These are phyloP conservation scores for Coemansia sp. DNA, from an alignment of 192 early-diverging fungal species.

Conservation along the genomic window DNA sequence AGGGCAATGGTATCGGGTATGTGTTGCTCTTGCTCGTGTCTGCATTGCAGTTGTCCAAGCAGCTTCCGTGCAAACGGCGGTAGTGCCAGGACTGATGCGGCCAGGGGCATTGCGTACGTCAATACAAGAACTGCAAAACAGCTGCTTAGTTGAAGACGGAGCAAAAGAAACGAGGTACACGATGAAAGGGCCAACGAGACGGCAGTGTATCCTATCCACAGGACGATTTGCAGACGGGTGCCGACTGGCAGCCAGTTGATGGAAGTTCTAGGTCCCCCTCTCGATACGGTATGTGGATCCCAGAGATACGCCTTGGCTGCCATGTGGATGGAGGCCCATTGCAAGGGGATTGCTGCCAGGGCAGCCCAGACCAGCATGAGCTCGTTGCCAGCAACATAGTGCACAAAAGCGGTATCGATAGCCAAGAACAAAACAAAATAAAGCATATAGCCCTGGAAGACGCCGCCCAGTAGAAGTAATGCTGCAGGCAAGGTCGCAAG, in stretches of 20 bases:
- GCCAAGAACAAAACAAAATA: neutral
- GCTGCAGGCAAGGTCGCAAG: neutral
- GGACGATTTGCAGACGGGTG: slow-evolving; percentile 9
- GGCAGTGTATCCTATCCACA: slow-evolving; percentile 18
- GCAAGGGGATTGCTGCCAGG: slow-evolving; percentile 9
- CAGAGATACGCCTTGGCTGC: slow-evolving; percentile 5
- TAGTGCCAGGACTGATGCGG: neutral
- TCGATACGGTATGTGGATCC: neutral
- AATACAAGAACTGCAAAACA: slow-evolving; percentile 1
- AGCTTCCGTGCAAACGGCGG: slow-evolving; percentile 1
- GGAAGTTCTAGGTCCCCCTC: no score
- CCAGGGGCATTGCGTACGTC: neutral
- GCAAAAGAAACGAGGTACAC: slow-evolving; percentile 10
- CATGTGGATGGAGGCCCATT: slow-evolving; percentile 26
- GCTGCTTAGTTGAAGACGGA: slow-evolving; percentile 2
- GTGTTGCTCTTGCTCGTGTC: neutral
- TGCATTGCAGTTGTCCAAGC: neutral
- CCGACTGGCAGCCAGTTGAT: slow-evolving; percentile 31
- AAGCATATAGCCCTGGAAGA: slow-evolving; percentile 18
- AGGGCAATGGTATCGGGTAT: neutral
- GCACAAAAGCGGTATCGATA: neutral
- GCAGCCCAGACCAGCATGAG: slow-evolving; percentile 25
- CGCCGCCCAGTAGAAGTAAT: slow-evolving; percentile 12
- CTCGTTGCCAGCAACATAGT: slow-evolving; percentile 28
- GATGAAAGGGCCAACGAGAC: neutral